These are phyloP conservation scores for Toxicodendron radicans DNA, from an alignment of 345 rosid species.

Conservation along the genomic window DNA sequence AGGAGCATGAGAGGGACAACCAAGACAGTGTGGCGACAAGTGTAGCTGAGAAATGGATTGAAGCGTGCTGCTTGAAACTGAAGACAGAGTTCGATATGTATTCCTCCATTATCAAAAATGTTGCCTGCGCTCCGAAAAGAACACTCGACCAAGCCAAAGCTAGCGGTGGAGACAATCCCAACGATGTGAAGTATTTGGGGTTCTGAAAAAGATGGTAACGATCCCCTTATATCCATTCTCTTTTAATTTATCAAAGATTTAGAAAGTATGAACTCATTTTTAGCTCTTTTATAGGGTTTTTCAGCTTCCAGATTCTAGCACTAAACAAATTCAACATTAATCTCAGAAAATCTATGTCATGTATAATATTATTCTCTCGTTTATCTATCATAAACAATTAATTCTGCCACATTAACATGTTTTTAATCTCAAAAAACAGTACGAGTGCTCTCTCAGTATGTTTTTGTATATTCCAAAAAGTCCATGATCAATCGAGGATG, in stretches of 20 bases:
- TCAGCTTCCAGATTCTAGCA: background rate
- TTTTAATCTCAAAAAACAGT: too few species aligned
- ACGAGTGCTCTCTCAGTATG: too few species aligned
- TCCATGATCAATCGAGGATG: too few species aligned
- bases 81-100: conserved; percentile 89
- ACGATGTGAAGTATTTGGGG: conserved; percentile 38
- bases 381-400: too few species aligned
- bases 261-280: background rate
- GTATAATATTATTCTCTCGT: too few species aligned
- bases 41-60: conserved; percentile 97
- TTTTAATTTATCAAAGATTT: background rate
- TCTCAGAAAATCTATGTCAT: background rate
- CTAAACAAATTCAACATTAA: too few species aligned
- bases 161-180: conserved; percentile 27
- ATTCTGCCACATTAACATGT: too few species aligned
- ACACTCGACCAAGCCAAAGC: conserved; percentile 29
- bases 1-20: conserved; percentile 94
- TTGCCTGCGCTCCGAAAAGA: conserved; percentile 52
- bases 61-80: conserved; percentile 73
- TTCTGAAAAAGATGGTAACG: background rate
- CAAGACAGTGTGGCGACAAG: conserved; percentile 90
- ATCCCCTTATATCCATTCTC: background rate
- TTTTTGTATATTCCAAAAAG: too few species aligned
- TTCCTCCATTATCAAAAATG: conserved; percentile 62
- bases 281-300: background rate